phyloP scores from a whole-genome alignment of 2,329 filamentous ascomycete species.

The Diaporthe ampelina region DNA sequence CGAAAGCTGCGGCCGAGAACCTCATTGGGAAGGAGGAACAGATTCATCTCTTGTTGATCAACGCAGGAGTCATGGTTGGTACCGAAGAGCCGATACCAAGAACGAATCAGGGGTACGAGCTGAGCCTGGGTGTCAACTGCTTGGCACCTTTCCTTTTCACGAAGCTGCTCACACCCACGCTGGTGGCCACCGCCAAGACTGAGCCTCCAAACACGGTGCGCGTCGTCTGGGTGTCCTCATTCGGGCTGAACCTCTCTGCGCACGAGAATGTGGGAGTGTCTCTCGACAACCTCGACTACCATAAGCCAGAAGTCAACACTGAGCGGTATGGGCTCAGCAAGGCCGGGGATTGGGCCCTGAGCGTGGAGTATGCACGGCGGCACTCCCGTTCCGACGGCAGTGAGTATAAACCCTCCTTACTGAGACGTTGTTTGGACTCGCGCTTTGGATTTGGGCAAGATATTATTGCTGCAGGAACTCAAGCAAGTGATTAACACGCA shows the following conservation, averaged over 20 bases:
- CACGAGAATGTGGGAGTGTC: slow-evolving; percentile 16
- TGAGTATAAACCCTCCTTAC: background rate
- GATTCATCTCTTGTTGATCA: slow-evolving; percentile 57
- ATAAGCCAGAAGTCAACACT: background rate
- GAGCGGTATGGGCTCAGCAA: slow-evolving; percentile 47
- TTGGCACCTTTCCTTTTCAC: slow-evolving; percentile 38
- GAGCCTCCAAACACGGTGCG: slow-evolving; percentile 28
- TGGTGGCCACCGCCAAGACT: slow-evolving; percentile 19
- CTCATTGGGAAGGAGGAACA: slow-evolving; percentile 44
- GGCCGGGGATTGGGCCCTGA: slow-evolving; percentile 44
- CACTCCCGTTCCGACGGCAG: slow-evolving; percentile 43
- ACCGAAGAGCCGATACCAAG: slow-evolving; percentile 42
- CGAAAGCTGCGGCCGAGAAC: slow-evolving; percentile 44
- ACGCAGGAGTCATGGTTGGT: slow-evolving; percentile 55
- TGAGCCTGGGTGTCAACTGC: slow-evolving; percentile 39
- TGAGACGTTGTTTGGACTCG: no score
- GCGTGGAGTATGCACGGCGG: slow-evolving; percentile 45
- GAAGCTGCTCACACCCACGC: slow-evolving; percentile 37
- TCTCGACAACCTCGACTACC: slow-evolving; percentile 37
- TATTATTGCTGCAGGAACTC: background rate
- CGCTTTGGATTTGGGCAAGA: no score
- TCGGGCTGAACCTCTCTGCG: slow-evolving; percentile 5
- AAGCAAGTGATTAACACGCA: background rate
- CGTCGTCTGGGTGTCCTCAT: slow-evolving; percentile 37
- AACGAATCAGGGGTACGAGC: slow-evolving; percentile 44